Base-by-base conservation (phyloP, 2,329 filamentous ascomycete genomes). In the Cladophialophora psammophila region DNA sequence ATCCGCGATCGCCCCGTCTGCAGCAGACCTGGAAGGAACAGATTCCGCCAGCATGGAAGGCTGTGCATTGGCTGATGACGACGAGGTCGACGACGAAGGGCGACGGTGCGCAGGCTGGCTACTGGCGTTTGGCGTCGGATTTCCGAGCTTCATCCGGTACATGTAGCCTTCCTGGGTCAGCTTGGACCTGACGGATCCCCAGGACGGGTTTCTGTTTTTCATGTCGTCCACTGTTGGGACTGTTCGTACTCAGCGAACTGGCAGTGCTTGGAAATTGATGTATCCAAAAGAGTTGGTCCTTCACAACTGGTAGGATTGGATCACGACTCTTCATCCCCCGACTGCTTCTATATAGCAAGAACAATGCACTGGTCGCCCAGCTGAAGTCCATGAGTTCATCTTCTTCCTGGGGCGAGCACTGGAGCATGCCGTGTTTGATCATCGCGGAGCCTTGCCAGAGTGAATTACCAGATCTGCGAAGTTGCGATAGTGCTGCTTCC, bases 111-210 rank as follows among this genome's bases (percentile, higher is more conserved):
- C 52, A 32, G 50, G 8, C 8, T 63, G 36, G 26, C 15, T 48
- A 18, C 35, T 40, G 52, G 36, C 42, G 10, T 12, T 52, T 13
- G 60, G 20, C 2, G 53, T 13, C 18, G 52, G 60, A 48, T 63
- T 63, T 13, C 60, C 60, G 13, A 63, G 52, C 32, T 63, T 63
- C 60, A 63, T 63, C 38, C 60, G 18, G 38, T 63, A 63, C 53
- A 63, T 55, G 31, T 63, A 63, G 9, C 60, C 60, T 13, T 63
- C 60, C 32, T 56, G 50, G 2, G 60, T 56, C 50, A 63, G 10
- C 36, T 63, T 63, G 52, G 60, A 63, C 13, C 60, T 40, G 35
- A 56, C 52, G 9, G 50, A 56, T 56, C 53, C 60, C 60, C 60
- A 63, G 60, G 48, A 42, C 18, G 50, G 52, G 18, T 36, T 63